Evolutionary conservation across 116 monocot genomes (phyloP).

Genomic region (Zostera marina): DNA sequence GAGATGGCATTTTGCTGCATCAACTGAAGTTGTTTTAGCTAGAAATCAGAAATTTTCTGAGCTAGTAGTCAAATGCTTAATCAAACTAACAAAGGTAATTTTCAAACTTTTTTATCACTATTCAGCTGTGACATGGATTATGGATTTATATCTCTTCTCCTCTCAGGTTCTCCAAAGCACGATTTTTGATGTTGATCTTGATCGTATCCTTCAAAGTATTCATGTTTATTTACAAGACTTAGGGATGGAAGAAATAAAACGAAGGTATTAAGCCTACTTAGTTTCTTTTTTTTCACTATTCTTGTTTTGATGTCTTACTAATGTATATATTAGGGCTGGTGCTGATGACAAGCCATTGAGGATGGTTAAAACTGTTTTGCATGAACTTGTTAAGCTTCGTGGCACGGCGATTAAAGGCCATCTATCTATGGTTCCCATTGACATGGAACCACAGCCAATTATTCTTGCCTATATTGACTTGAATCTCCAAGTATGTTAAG

Average conservation of each 20-base stretch:
- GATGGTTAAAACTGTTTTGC: slow-evolving; percentile 98
- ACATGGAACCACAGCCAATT: slow-evolving; percentile 91
- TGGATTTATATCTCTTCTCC: neutral
- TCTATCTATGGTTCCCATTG: slow-evolving; percentile 98
- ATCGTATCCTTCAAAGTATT: slow-evolving; percentile 89
- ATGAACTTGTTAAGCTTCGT: slow-evolving; percentile 96
- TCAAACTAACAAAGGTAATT: slow-evolving; percentile 86
- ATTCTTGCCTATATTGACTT: slow-evolving; percentile 98
- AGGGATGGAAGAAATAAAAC: slow-evolving; percentile 97
- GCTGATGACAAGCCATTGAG: slow-evolving; percentile 96
- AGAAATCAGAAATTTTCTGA: slow-evolving; percentile 97
- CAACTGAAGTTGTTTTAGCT: slow-evolving; percentile 35
- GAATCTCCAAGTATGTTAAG: slow-evolving; percentile 64
- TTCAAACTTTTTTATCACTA: neutral
- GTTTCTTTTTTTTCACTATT: too few species aligned
- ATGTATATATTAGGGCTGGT: slow-evolving; percentile 44
- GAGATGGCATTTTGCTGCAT: slow-evolving; percentile 78
- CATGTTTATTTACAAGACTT: slow-evolving; percentile 97
- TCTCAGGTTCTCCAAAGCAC: slow-evolving; percentile 78
- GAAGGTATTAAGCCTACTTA: slow-evolving; percentile 27
- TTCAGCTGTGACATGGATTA: neutral
- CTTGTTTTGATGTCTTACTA: slow-evolving; percentile 2
- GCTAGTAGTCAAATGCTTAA: slow-evolving; percentile 95
- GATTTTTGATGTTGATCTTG: slow-evolving; percentile 92
- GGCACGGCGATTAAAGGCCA: slow-evolving; percentile 97